Evolutionary conservation across 164 flowering plant genomes (phyloP).

Genomic region (Piper longum): DNA sequence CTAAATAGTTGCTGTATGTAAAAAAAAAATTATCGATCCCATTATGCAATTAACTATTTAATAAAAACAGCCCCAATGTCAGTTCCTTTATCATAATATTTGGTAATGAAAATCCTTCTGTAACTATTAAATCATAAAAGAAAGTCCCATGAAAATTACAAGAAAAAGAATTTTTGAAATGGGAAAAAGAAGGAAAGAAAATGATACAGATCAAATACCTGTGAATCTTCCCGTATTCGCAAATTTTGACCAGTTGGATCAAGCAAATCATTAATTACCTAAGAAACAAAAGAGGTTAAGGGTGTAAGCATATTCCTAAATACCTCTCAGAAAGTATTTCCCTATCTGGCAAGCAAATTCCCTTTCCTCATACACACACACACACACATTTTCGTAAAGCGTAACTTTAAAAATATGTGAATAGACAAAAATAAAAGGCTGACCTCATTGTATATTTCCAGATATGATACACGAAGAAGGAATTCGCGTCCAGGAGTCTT

Average conservation of each 20-base stretch:
- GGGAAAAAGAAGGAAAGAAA: background rate
- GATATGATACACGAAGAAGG: conserved; percentile 79
- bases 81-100: too few species aligned
- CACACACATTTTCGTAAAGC: too few species aligned
- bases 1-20: too few species aligned
- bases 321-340: background rate
- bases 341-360: too few species aligned
- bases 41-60: too few species aligned
- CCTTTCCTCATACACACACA: background rate
- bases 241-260: conserved; percentile 76
- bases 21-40: too few species aligned
- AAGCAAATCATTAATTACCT: conserved; percentile 83
- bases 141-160: background rate
- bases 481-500: conserved; percentile 68
- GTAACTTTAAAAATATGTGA: background rate
- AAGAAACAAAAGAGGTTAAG: conserved; percentile 4
- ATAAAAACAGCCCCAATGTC: too few species aligned
- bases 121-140: too few species aligned
- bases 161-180: background rate
- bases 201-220: conserved; percentile 26
- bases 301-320: background rate
- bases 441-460: conserved; percentile 89
- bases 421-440: conserved; percentile 6
- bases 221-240: conserved; percentile 65
- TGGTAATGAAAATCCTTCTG: too few species aligned